Base-by-base conservation (phyloP, 2,329 filamentous ascomycete genomes). In the Trichoderma koningiopsis region DNA sequence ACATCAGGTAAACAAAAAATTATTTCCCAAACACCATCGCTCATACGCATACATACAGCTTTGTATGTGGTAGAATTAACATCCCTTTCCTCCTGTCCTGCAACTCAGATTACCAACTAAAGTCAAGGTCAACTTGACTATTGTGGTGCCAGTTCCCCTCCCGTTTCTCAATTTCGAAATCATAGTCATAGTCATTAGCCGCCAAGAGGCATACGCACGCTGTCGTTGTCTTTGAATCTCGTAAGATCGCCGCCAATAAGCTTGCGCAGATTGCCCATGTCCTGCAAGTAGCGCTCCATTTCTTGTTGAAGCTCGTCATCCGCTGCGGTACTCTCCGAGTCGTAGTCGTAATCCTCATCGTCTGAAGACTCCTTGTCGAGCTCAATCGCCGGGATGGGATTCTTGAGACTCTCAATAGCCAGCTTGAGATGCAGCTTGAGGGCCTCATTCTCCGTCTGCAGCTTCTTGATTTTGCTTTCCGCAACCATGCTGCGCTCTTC, bases 401-500 rank as follows among this genome's bases (percentile, higher is more conserved):
- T 97, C 83, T 93, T 95, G 74, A 97, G 81, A 76, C 93, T 94
- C 65, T 90, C 89, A 27, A 98, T 85, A 1, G 94, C 95, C 63
- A 99, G 87, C 75, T 92, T 93, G 62, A 99, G 84, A 80, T 99
- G 96, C 70, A 96, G 85, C 71, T 94, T 87, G 75, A 98, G 81
- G 0, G 94, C 92, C 76, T 97, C 95, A 72, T 97, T 97, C 83
- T 99, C 89, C 1, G 92, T 94, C 79, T 92, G 91, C 66, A 99
- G 82, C 72, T 91, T 93, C 73, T 93, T 90, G 77, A 99, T 97
- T 85, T 97, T 97, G 83, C 92, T 93, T 77, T 98, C 95, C 35
- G 92, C 91, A 16, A 98, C 92, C 79, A 96, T 91, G 70, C 91
- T 89, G 72, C 91, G 91, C 82, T 99, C 96, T 79, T 98, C 94